Percentiles rank a stretch among this genome's conserved stretches.
Evolutionary conservation across 305 asterid species (phyloP).

Genomic region (Fraxinus platypoda): DNA sequence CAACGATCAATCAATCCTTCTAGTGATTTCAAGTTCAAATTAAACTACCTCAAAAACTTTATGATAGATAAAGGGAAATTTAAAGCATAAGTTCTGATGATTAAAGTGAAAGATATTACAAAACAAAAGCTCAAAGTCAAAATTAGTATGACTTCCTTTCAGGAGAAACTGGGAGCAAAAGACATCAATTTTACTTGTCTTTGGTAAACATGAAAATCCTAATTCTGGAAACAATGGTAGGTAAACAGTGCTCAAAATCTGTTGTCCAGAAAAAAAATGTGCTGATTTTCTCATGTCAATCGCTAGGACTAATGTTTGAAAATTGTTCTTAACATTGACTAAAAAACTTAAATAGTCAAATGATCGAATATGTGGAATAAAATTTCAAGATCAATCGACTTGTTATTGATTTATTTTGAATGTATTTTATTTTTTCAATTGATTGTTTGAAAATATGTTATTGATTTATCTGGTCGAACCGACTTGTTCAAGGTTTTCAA

Average conservation of each 20-base stretch:
- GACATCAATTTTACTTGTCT: too few relatives aligned
- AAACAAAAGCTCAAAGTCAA: not conserved
- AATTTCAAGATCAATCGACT: too few relatives aligned
- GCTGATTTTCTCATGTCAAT: not conserved
- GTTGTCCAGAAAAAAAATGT: not conserved
- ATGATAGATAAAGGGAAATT: not conserved
- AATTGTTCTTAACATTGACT: not conserved
- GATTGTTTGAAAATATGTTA: not conserved
- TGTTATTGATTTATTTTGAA: not conserved
- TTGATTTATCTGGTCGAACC: too few relatives aligned
- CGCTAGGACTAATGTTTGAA: not conserved
- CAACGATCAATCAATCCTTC: not conserved
- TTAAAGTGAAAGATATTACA: too few relatives aligned
- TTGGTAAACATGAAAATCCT: not conserved
- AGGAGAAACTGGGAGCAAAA: not conserved
- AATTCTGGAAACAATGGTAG: not conserved
- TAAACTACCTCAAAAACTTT: not conserved
- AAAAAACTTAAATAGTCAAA: not conserved
- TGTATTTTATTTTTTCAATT: too few relatives aligned
- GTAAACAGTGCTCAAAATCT: not conserved
- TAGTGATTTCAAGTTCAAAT: not conserved
- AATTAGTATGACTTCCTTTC: not conserved
- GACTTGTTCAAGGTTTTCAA: not conserved
- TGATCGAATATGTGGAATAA: not conserved
- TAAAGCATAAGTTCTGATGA: not conserved